Conservation (phyloP, 1,284 basidiomycete genomes). For the Omphalotus olearius region DNA sequence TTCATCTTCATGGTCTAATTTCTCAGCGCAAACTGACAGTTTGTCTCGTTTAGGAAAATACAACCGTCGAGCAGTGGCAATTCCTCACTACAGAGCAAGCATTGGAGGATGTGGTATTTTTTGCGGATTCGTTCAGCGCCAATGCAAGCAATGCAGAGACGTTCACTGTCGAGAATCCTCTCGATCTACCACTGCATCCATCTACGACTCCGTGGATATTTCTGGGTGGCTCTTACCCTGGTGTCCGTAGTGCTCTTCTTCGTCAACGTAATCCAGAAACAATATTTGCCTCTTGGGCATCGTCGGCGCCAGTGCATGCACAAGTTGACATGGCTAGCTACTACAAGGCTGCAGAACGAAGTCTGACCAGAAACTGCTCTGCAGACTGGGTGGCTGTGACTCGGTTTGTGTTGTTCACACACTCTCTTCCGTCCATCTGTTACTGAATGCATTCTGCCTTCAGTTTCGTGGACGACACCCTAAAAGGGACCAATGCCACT, state of each 20-base stretch:
- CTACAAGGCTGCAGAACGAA: constrained; percentile 45
- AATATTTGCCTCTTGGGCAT: constrained; percentile 46
- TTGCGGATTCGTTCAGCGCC: constrained; percentile 42
- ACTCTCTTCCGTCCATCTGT: not conserved
- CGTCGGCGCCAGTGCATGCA: constrained; percentile 45
- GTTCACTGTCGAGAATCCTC: constrained; percentile 17
- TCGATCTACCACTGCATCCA: constrained; percentile 33
- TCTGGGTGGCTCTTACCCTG: constrained; percentile 47
- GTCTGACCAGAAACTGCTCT: constrained; percentile 47
- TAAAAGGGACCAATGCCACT: constrained; percentile 29
- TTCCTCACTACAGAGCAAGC: constrained; percentile 57
- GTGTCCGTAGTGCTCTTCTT: constrained; percentile 35
- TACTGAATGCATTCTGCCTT: not conserved
- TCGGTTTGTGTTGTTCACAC: constrained; percentile 12
- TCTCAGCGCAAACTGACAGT: not conserved
- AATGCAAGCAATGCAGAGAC: not conserved
- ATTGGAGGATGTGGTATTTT: constrained; percentile 53
- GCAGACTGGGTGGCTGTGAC: constrained; percentile 49
- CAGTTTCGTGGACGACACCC: constrained; percentile 36
- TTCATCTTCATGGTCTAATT: not conserved
- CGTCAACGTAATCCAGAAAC: constrained; percentile 42
- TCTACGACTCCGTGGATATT: constrained; percentile 42
- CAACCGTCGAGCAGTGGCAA: constrained; percentile 48
- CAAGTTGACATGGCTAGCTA: constrained; percentile 48
- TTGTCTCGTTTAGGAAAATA: constrained; percentile 31